A percentile compares a stretch with the other conserved stretches of the same genome.
Evolutionary conservation across 2,329 filamentous ascomycete species (phyloP).

Genomic region (Cucurbitaria berberidis): DNA sequence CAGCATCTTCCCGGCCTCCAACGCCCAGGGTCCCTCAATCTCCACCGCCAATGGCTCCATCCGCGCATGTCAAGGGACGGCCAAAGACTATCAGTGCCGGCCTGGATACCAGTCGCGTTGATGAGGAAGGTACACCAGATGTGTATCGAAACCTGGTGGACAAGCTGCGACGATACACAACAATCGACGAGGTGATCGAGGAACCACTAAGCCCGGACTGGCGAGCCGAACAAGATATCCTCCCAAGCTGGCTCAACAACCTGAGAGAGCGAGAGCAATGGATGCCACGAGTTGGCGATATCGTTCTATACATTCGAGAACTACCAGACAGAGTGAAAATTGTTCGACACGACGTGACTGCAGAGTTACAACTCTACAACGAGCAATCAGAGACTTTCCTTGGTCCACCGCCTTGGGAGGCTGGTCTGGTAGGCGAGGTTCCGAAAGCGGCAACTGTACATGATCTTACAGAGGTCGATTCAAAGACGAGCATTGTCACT

Average conservation of each 20-base stretch:
- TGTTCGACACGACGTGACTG: slow-evolving; percentile 29
- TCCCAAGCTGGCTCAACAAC: slow-evolving; percentile 52
- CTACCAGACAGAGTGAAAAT: slow-evolving; percentile 38
- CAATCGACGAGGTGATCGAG: slow-evolving; percentile 54
- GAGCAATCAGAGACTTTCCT: slow-evolving; percentile 34
- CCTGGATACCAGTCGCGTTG: slow-evolving; percentile 38
- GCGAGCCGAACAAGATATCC: slow-evolving; percentile 56
- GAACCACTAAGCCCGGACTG: slow-evolving; percentile 64
- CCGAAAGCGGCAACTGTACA: slow-evolving; percentile 51
- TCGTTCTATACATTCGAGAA: slow-evolving; percentile 60
- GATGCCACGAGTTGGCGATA: slow-evolving; percentile 61
- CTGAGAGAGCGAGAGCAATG: slow-evolving; percentile 56
- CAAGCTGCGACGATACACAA: slow-evolving; percentile 52
- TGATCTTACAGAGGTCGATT: slow-evolving; percentile 54
- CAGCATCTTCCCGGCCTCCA: slow-evolving; percentile 4
- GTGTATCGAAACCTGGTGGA: slow-evolving; percentile 58
- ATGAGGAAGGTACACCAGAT: slow-evolving; percentile 62
- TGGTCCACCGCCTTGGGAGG: slow-evolving; percentile 60
- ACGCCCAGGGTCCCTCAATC: neutral
- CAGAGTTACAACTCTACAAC: slow-evolving; percentile 33
- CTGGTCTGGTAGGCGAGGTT: slow-evolving; percentile 61
- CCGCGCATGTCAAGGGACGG: slow-evolving; percentile 19
- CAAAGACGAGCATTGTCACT: slow-evolving; percentile 54
- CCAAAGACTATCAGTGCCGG: slow-evolving; percentile 27
- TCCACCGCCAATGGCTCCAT: too few species aligned